Evolutionary conservation across 305 asterid species (phyloP), one percentile per base, ranked within the genome.

Genomic region (Fraxinus nigra): DNA sequence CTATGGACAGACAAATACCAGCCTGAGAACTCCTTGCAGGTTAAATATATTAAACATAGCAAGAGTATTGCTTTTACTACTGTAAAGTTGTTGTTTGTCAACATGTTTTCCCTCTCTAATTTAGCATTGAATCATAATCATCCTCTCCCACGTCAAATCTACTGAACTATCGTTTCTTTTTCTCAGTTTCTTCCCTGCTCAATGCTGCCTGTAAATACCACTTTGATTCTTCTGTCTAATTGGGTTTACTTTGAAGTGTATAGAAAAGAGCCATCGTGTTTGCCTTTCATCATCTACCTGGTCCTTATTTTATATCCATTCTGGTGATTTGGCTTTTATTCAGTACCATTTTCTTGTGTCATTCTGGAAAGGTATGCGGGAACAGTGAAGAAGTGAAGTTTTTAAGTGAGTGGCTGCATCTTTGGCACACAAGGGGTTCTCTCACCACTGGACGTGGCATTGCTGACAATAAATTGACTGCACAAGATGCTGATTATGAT

Each of bases 1-100:
- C 86, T 97, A 75, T 97, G 99, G 99, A 94, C 97, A 2, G 92
- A 93, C 88, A 97, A 93, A 86, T 93, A 93, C 88, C 94, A 86
- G 85, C 99, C 99, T 81, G 91, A 84, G 88, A 92, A 83, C 88
- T 91, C 95, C 84, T 85, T 85, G 70, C 93, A 97, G 99, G 99
- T 96, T 78, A 80, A 82, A 81, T 85, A 74, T 83, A 79, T 85
- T 79, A 38, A 76, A 79, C 51, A 48, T 72, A 20, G 63, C 76
- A 16, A 72, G 76, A 72, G 28, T 72, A 32, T 69, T 28, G 75
- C 40, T 30, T 28, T 69, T 30, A 30, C 75, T 30, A 14, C 1
- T 69, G 37, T 28, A 10, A 24, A 26, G 73, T 26, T 3, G 13
- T 65, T 73, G 65, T 33, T 61, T 78, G 77, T 79, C 35, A 26